Conservation (phyloP, 2,329 filamentous ascomycete genomes). For the Dactylellina parvicollis region DNA sequence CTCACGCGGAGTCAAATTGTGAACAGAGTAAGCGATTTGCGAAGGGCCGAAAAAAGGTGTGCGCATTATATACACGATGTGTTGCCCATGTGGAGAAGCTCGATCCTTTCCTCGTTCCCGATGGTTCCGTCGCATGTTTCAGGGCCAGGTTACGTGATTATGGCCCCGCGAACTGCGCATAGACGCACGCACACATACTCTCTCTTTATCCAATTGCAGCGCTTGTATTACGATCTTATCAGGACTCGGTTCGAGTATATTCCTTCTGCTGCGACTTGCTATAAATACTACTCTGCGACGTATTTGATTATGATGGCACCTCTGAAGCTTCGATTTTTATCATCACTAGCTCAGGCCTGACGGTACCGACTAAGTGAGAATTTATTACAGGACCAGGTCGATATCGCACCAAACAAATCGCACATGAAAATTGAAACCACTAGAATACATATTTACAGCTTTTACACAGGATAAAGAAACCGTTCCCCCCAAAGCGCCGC, state of each 20-base stretch:
- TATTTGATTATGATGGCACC: no score
- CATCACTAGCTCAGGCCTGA: no score
- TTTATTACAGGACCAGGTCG: no score
- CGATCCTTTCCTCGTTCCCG: slow-evolving; percentile 24
- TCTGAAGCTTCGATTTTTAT: no score
- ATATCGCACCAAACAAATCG: no score
- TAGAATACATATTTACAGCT: no score
- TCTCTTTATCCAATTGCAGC: slow-evolving; percentile 1
- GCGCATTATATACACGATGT: slow-evolving; percentile 5
- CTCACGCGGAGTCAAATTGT: neutral
- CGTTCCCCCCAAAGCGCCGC: neutral
- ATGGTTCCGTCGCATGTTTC: slow-evolving; percentile 32
- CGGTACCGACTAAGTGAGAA: no score
- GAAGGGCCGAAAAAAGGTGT: neutral
- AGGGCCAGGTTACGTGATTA: slow-evolving; percentile 10
- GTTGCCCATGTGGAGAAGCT: slow-evolving; percentile 40
- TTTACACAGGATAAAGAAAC: no score
- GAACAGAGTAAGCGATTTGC: slow-evolving; percentile 42
- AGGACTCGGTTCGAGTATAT: neutral
- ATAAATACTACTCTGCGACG: no score
- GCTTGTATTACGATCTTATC: neutral
- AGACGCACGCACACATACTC: neutral
- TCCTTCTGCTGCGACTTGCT: no score
- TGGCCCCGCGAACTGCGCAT: neutral
- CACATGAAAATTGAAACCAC: no score